These are phyloP conservation scores for Pezicula carpinea DNA, from an alignment of 2,329 filamentous ascomycete species.

Conservation along the genomic window DNA sequence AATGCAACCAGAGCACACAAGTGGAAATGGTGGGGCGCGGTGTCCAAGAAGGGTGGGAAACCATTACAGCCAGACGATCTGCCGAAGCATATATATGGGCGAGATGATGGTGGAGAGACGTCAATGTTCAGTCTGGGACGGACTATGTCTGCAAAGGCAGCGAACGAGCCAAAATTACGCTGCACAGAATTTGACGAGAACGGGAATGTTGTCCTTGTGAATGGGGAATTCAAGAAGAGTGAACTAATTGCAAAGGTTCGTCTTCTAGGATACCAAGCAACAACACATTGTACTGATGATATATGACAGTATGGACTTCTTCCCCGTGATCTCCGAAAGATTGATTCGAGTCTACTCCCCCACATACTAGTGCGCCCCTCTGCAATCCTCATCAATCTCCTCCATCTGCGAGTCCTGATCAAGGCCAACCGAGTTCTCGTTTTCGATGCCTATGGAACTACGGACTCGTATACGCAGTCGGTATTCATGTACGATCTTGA, in stretches of 20 bases:
- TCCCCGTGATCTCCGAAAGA: conserved; percentile 92
- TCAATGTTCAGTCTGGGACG: conserved; percentile 67
- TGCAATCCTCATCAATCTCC: conserved; percentile 88
- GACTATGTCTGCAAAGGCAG: conserved; percentile 68
- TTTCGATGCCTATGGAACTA: conserved; percentile 93
- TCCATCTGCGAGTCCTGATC: conserved; percentile 94
- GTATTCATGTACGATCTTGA: conserved; percentile 98
- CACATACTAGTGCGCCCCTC: conserved; percentile 92
- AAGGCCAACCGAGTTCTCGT: conserved; percentile 92
- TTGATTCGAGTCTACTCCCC: conserved; percentile 91
- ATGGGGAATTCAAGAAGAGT: conserved; percentile 95
- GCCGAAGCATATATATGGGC: conserved; percentile 42
- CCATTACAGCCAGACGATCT: conserved; percentile 53
- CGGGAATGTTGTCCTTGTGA: conserved; percentile 86
- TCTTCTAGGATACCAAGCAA: background rate
- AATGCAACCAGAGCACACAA: conserved; percentile 11
- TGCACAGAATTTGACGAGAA: conserved; percentile 95
- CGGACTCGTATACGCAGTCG: conserved; percentile 90
- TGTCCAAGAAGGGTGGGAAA: conserved; percentile 14
- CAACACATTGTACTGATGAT: conserved; percentile 15
- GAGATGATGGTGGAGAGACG: conserved; percentile 54
- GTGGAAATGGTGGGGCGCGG: conserved; percentile 21
- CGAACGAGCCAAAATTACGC: conserved; percentile 77
- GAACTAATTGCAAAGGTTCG: conserved; percentile 89
- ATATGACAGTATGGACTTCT: conserved; percentile 73